phyloP scores from a whole-genome alignment of 1,284 basidiomycete genomes.

The Sporisorium sorghi region DNA sequence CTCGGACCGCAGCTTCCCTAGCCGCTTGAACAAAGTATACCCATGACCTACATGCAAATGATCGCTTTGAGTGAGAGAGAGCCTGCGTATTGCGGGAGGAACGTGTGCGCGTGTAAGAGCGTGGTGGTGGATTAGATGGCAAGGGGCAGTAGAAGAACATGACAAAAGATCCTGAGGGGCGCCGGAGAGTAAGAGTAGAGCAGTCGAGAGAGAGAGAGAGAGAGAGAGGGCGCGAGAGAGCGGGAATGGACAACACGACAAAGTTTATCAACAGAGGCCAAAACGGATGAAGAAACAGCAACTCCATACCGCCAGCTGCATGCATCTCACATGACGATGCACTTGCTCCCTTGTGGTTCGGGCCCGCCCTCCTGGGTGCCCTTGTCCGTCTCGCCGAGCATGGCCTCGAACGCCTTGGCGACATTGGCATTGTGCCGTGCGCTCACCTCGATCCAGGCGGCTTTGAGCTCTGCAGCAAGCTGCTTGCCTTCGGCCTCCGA shows the following conservation, averaged over 20 bases:
- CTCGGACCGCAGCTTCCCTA: constrained; percentile 25
- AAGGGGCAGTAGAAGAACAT: constrained; percentile 3
- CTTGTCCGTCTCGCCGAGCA: constrained; percentile 65
- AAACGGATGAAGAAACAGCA: background rate
- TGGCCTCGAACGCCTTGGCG: constrained; percentile 67
- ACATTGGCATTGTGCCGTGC: constrained; percentile 68
- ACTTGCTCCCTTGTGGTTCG: constrained; percentile 64
- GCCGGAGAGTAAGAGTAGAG: background rate
- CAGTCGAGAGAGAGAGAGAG: background rate
- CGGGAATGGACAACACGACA: too few species aligned
- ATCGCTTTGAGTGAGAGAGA: too few species aligned
- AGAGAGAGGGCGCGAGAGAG: too few species aligned
- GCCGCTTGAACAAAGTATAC: constrained; percentile 1
- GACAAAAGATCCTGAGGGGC: background rate
- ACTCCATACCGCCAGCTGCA: background rate
- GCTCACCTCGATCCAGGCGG: constrained; percentile 66
- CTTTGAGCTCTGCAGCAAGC: constrained; percentile 61
- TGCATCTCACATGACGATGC: constrained; percentile 63
- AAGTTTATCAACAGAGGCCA: background rate
- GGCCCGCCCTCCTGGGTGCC: constrained; percentile 56
- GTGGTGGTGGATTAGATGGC: constrained; percentile 1
- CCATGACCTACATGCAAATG: too few species aligned
- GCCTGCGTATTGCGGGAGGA: constrained; percentile 2
- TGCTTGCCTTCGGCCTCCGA: constrained; percentile 66
- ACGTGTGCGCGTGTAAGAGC: background rate